Evolutionary conservation across 352 stramenopile genomes (phyloP), one percentile per base, ranked within the genome.

Genomic region (Phytophthora fragariaefolia): DNA sequence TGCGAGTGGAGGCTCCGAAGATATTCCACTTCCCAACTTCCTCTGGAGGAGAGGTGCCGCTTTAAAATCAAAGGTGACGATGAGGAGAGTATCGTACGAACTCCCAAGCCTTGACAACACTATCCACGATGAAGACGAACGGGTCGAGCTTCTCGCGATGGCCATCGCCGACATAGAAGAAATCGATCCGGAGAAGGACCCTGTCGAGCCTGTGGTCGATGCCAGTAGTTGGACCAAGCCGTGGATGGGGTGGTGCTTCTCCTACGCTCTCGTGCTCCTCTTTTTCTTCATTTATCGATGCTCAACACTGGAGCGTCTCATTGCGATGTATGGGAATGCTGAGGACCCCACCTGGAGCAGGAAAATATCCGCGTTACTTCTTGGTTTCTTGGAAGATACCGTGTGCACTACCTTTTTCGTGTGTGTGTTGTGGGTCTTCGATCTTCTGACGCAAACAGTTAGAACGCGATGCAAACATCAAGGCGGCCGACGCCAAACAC

Each of bases 351-450:
- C n/a, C 18, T 12, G 23, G 27, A 23, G 24, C 30, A 7, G 42
- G 6, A n/a, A 22, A 12, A 18, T 55, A 8, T 6, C 7, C 3
- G 48, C 17, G 48, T 17, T 40, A 7, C 7, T 40, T 6, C n/a
- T 55, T 7, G 40, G 40, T 10, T 45, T 23, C 15, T 26, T 38
- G 48, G 34, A 42, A 42, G 34, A 55, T 22, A 13, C 26, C 27
- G 48, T 55, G n/a, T 55, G 48, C 48, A 18, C 48, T 9, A 45
- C 48, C 0, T 55, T 43, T n/a, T 55, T 55, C 26, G 48, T 18
- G 28, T 42, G 18, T 18, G 17, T 13, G 8, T 20, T 55, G 26
- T 43, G 48, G 48, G 12, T 23, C 6, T 55, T 55, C 30, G 48
- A 55, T 9, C n/a, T 42, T 42, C 17, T 40, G 22, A 55, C 27